Evolutionary conservation across 2,329 filamentous ascomycete genomes (phyloP).

Genomic region (Samsoniella hepiali): DNA sequence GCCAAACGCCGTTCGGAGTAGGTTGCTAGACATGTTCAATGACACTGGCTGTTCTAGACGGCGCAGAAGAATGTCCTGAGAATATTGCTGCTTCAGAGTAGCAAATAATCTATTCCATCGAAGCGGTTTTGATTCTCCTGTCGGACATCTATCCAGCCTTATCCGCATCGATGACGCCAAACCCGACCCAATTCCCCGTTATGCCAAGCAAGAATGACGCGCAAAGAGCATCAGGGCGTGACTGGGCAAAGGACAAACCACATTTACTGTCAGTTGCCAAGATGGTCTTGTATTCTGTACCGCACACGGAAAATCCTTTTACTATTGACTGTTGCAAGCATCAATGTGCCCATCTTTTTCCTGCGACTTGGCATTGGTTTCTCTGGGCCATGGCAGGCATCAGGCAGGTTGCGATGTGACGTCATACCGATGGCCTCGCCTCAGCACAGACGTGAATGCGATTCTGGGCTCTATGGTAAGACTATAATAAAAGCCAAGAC

Average conservation of each 20-base stretch:
- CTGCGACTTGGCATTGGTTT: neutral
- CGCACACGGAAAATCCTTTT: neutral
- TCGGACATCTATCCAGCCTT: neutral
- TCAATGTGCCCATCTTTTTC: neutral
- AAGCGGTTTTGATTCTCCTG: neutral
- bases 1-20: neutral
- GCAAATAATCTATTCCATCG: neutral
- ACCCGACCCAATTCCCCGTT: neutral
- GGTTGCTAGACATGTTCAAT: neutral
- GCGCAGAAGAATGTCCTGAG: neutral
- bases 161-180: neutral
- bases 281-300: neutral
- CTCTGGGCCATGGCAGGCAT: neutral
- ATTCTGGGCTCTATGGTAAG: neutral
- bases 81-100: neutral
- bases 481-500: neutral
- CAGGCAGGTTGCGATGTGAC: neutral
- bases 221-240: neutral
- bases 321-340: neutral
- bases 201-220: neutral
- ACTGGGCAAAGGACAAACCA: neutral
- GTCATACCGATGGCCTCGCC: neutral
- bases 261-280: neutral
- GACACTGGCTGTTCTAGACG: neutral
- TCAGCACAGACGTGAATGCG: no score